Base-by-base conservation (phyloP, 805 yeast genomes). In the Candida takata region DNA sequence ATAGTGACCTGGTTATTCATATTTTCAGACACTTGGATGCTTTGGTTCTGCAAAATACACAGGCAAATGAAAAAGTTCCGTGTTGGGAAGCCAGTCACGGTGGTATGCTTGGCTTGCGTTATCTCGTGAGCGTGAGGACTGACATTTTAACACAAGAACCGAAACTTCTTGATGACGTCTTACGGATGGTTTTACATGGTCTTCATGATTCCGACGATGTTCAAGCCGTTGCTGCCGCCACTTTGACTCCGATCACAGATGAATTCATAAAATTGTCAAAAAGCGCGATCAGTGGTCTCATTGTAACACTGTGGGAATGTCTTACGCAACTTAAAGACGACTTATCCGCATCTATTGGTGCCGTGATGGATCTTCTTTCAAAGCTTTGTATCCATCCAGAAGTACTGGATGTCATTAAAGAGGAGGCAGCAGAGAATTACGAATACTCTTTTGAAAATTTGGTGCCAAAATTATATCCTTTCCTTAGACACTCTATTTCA, bases 21-120 rank as follows among this genome's bases (percentile, higher is more conserved):
- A 75, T 85, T 0, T 90, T 87, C 53, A 52, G 65, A 9, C 77
- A 79, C 14, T 66, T 92, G 40, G 72, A 77, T 34, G 69, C 73
- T 29, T 62, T 92, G 34, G 86, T 88, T 1, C 58, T 81, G 32
- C 97, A 90, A 55, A 67, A 70, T 29, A 51, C 63, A 5, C 11
- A 37, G 4, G 35, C 34, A 39, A 28, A 55, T 47, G 36, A 57
- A 19, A 63, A 69, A 29, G 52, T 62, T 13, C 75, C 81, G 4
- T 72, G 87, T 37, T 92, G 98, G 98, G 97, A 94, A 55, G 97
- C 96, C 3, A 84, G 92, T 40, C 98, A 92, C 65, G 98, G 97
- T 48, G 99, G 97, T 33, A 78, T 92, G 79, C 71, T 92, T 10
- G 98, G 97, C 0, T 65, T 92, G 35, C 69, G 95, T 35, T 92